Conservation (phyloP, 2,329 filamentous ascomycete genomes). For the Stemphylium lycopersici region DNA sequence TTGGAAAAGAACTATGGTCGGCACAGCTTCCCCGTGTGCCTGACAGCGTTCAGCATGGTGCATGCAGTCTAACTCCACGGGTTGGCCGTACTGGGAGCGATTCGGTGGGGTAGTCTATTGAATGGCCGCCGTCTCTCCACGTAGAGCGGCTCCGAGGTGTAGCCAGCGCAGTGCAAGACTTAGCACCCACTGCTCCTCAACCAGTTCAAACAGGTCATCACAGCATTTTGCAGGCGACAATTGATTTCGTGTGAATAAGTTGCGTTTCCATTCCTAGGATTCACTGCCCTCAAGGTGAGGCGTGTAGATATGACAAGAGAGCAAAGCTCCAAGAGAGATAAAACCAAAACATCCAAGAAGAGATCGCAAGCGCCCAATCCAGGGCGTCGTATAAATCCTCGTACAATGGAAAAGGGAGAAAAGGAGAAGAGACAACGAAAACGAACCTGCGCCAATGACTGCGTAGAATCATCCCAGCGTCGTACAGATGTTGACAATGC, state of each 20-base stretch:
- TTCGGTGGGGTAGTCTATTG: background rate
- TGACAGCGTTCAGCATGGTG: background rate
- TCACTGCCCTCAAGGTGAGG: conserved; percentile 46
- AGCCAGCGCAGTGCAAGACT: background rate
- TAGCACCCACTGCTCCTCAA: background rate
- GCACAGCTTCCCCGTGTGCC: conserved; percentile 9
- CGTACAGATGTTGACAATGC: conserved; percentile 47
- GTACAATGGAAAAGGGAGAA: conserved; percentile 42
- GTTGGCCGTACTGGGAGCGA: background rate
- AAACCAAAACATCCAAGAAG: conserved; percentile 41
- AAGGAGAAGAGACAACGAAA: conserved; percentile 19
- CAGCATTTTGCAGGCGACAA: background rate
- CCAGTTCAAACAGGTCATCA: background rate
- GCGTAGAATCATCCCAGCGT: conserved; percentile 50
- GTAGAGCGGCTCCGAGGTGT: background rate
- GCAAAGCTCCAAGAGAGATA: conserved; percentile 28
- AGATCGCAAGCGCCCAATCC: conserved; percentile 29
- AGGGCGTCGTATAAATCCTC: conserved; percentile 38
- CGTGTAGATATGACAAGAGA: conserved; percentile 39
- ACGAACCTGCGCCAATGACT: conserved; percentile 38
- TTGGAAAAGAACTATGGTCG: background rate
- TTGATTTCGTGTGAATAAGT: conserved; percentile 23
- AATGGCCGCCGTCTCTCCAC: background rate
- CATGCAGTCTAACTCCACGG: conserved; percentile 1
- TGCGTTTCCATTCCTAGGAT: conserved; percentile 42